phyloP scores from a whole-genome alignment of 192 early-diverging fungal species.

The Umbelopsis vinacea region DNA sequence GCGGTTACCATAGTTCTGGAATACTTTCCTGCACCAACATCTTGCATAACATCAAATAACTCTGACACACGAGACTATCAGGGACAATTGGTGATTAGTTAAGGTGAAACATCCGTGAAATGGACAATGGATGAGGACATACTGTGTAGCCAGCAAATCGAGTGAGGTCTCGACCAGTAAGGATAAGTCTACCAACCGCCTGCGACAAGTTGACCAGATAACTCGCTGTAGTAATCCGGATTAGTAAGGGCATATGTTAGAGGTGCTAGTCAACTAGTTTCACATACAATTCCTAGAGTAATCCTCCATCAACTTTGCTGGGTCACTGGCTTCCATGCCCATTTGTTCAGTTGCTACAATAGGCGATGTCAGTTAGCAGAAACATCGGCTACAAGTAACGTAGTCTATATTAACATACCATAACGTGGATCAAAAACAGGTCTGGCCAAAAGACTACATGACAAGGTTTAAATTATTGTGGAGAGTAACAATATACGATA shows the following conservation, averaged over 20 bases:
- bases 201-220: conserved; percentile 69
- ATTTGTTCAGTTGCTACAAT: conserved; percentile 55
- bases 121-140: too few species aligned
- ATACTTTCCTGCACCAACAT: conserved; percentile 60
- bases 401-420: conserved; percentile 39
- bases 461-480: background rate
- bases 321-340: conserved; percentile 52
- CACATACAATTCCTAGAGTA: conserved; percentile 64
- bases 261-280: background rate
- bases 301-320: conserved; percentile 64
- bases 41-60: conserved; percentile 58
- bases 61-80: conserved; percentile 58
- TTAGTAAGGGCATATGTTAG: background rate
- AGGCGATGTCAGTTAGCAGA: background rate
- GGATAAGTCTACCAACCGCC: conserved; percentile 63
- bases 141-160: conserved; percentile 67
- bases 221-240: conserved; percentile 41
- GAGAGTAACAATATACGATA: background rate
- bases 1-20: conserved; percentile 56
- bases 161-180: conserved; percentile 67
- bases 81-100: background rate
- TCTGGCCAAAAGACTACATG: conserved; percentile 55
- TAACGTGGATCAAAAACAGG: conserved; percentile 63
- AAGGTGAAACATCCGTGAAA: background rate
- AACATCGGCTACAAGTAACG: background rate